phyloP scores from a whole-genome alignment of 768 basidiomycete species.

The Paxillus ammoniavirescens region DNA sequence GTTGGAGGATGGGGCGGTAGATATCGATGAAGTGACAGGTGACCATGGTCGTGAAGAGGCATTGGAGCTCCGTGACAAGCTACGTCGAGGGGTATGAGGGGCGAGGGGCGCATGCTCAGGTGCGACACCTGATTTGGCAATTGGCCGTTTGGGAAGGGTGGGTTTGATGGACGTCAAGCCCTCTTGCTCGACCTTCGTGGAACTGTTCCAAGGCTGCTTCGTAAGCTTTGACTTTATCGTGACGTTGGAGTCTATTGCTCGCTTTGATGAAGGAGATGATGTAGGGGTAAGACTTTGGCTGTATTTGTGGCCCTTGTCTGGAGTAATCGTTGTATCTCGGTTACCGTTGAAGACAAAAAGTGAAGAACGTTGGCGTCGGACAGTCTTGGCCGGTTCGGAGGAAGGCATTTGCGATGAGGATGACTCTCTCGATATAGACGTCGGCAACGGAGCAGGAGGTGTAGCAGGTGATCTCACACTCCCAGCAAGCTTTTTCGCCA shows the following conservation, averaged over 20 bases:
- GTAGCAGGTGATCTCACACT: conserved; percentile 37
- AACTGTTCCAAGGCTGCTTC: conserved; percentile 76
- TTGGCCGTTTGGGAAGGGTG: conserved; percentile 48
- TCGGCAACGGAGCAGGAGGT: conserved; percentile 46
- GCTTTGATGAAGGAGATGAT: conserved; percentile 51
- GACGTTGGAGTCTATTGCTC: conserved; percentile 33
- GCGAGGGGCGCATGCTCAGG: conserved; percentile 45
- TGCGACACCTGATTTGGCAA: conserved; percentile 45
- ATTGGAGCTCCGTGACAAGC: conserved; percentile 72
- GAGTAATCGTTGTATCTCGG: conserved; percentile 47
- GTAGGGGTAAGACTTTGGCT: conserved; percentile 72
- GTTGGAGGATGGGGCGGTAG: conserved; percentile 58
- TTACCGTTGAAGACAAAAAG: conserved; percentile 52
- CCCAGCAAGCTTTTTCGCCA: conserved; percentile 70
- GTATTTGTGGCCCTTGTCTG: conserved; percentile 64
- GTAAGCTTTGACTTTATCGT: conserved; percentile 39
- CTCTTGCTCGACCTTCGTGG: conserved; percentile 68
- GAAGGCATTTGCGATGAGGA: conserved; percentile 40
- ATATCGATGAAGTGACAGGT: conserved; percentile 67
- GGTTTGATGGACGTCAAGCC: conserved; percentile 46
- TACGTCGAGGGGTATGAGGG: conserved; percentile 55
- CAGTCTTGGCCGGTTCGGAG: conserved; percentile 47
- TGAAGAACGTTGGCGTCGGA: conserved; percentile 63
- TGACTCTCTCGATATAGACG: conserved; percentile 35
- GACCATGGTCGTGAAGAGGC: conserved; percentile 81